These are phyloP conservation scores for Fusarium udum DNA, from an alignment of 2,329 filamentous ascomycete genomes.

Conservation along the genomic window DNA sequence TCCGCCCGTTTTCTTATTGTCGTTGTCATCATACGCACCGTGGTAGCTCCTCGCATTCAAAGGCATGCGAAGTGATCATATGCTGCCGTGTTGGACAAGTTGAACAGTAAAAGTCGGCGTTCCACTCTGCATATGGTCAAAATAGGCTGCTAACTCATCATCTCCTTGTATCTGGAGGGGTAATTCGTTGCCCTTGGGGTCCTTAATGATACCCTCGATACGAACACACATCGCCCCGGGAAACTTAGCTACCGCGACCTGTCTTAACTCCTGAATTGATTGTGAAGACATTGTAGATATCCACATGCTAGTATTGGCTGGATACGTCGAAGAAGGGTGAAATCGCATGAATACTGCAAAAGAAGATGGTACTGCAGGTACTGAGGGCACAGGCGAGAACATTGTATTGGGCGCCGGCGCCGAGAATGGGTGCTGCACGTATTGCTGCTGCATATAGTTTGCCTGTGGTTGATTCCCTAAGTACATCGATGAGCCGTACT, in stretches of 20 bases:
- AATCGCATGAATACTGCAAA: slow-evolving; percentile 76
- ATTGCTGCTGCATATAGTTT: slow-evolving; percentile 49
- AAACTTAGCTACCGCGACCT: slow-evolving; percentile 68
- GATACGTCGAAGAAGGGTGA: slow-evolving; percentile 68
- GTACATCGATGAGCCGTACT: slow-evolving; percentile 52
- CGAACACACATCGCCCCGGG: slow-evolving; percentile 66
- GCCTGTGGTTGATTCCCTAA: slow-evolving; percentile 51
- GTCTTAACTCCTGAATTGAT: slow-evolving; percentile 70
- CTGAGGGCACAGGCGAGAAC: slow-evolving; percentile 37
- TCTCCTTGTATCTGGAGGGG: slow-evolving; percentile 74
- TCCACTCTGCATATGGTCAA: slow-evolving; percentile 67
- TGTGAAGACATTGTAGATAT: slow-evolving; percentile 68
- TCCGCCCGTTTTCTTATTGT: slow-evolving; percentile 29
- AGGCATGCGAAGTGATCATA: not conserved
- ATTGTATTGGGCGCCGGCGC: slow-evolving; percentile 36
- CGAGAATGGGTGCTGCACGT: slow-evolving; percentile 45
- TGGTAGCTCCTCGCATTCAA: not conserved
- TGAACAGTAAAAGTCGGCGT: slow-evolving; percentile 57
- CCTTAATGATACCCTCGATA: slow-evolving; percentile 73
- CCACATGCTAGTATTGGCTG: slow-evolving; percentile 66
- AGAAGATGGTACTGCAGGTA: slow-evolving; percentile 34
- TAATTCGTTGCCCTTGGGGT: slow-evolving; percentile 68
- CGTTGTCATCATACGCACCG: not conserved
- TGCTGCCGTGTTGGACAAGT: slow-evolving; percentile 45
- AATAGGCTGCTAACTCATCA: slow-evolving; percentile 76